Base-by-base conservation (phyloP, 306 rosid species). In the Casuarina equisetifolia region DNA sequence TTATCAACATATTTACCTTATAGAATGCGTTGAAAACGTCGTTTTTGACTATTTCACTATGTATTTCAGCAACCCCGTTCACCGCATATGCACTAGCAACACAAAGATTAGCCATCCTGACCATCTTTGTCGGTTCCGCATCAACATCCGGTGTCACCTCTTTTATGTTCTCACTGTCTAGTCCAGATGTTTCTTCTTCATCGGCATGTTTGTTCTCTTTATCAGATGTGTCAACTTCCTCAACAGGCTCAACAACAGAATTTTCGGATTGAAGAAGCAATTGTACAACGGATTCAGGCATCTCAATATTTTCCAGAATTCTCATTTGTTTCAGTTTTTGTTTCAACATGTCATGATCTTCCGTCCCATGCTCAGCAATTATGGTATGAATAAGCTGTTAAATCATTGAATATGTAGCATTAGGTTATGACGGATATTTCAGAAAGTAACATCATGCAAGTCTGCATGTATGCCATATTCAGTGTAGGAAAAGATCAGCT, bases 31-130 rank as follows among this genome's bases (percentile, higher is more conserved):
- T 95, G 79, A 95, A 95, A 74, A 95, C 97, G 73, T 91, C 97
- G n/a, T 92, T 92, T 85, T 91, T 92, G 52, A 95, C 99, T 79
- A 95, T 95, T 87, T 95, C 90, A 83, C 96, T 95, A 70, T 95
- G 99, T 83, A 95, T 95, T 90, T 88, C 97, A 17, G 99, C 99
- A 81, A 95, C 99, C 73, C 99, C 99, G 69, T 95, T 95, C 74
- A 95, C 99, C 59, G 96, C 96, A 89, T 92, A 96, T 83, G 97
- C 99, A 76, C 97, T 96, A 72, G 85, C 99, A 78, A 92, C 97
- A 88, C 88, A 89, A 57, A 95, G 97, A 84, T 95, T 95, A 74
- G 99, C 99, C 99, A 95, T 95, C 12, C 90, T 97, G 73, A 95
- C 97, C 85, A 88, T 58, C 88, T 95, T 95, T 19, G 97, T 96